Percentiles rank a stretch among this genome's conserved stretches.
Evolutionary conservation across 106 monocot species (phyloP).

Genomic region (Dendrobium nobile): DNA sequence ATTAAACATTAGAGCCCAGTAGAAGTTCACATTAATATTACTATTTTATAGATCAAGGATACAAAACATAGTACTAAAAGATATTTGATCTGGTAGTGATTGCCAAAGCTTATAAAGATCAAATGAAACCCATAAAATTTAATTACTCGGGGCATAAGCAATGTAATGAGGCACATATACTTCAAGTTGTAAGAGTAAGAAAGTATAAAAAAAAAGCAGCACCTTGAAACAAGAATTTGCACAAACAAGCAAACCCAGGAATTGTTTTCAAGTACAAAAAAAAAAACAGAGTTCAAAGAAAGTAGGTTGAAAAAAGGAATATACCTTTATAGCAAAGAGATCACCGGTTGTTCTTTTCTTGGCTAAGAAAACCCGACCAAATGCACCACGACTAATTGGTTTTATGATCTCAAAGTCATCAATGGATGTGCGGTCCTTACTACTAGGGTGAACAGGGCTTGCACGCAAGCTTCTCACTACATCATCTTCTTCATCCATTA

Average conservation of each 20-base stretch:
- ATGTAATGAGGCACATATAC: not conserved
- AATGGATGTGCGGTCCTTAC: conserved; percentile 86
- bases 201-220: not conserved
- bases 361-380: conserved; percentile 97
- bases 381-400: conserved; percentile 97
- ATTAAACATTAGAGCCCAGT: too few relatives aligned
- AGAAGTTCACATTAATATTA: not conserved
- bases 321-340: conserved; percentile 98
- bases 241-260: not conserved
- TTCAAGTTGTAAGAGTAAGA: not conserved
- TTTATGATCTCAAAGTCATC: conserved; percentile 99
- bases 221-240: not conserved
- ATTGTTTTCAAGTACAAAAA: not conserved
- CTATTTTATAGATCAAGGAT: not conserved
- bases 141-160: not conserved
- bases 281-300: not conserved
- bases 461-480: conserved; percentile 77
- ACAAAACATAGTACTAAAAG: not conserved
- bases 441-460: conserved; percentile 75
- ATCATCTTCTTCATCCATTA: conserved; percentile 97
- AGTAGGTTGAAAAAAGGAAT: not conserved
- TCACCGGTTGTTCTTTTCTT: conserved; percentile 99
- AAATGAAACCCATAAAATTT: not conserved
- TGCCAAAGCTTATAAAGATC: not conserved
- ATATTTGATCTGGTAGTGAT: not conserved